These are phyloP conservation scores for Tetracladium setigerum DNA, from an alignment of 495 filamentous ascomycete species.

Conservation along the genomic window DNA sequence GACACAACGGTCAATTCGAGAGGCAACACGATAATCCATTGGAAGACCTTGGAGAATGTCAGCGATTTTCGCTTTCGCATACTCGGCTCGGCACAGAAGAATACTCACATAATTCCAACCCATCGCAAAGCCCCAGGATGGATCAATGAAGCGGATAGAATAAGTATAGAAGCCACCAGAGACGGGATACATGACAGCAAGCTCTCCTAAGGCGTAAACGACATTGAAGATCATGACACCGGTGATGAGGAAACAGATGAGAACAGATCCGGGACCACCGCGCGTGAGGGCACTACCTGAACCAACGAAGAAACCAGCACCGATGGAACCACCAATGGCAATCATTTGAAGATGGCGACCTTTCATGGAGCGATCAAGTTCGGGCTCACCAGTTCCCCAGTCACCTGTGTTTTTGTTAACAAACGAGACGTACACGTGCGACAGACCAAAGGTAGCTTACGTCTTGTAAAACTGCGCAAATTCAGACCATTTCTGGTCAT, in stretches of 20 bases:
- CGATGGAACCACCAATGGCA: conserved; percentile 55
- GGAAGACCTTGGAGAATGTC: conserved; percentile 63
- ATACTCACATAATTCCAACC: conserved; percentile 60
- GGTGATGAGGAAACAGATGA: background rate
- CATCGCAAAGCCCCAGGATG: conserved; percentile 76
- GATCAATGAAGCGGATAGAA: conserved; percentile 71
- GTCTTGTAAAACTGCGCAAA: too few species aligned
- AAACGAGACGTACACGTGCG: too few species aligned
- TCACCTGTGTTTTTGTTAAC: too few species aligned
- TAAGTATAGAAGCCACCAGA: conserved; percentile 58
- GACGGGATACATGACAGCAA: conserved; percentile 43
- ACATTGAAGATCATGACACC: conserved; percentile 11
- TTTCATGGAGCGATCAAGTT: conserved; percentile 49
- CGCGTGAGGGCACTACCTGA: conserved; percentile 23
- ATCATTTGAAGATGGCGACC: conserved; percentile 65
- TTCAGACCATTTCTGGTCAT: too few species aligned
- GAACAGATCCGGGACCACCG: conserved; percentile 33
- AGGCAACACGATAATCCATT: conserved; percentile 53
- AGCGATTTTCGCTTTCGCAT: conserved; percentile 32
- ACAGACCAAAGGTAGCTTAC: too few species aligned
- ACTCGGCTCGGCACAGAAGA: too few species aligned
- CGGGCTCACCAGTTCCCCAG: too few species aligned
- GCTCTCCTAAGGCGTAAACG: conserved; percentile 9
- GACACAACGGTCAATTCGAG: conserved; percentile 47
- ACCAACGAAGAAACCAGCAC: conserved; percentile 38